These are phyloP conservation scores for Candida incommunis DNA, from an alignment of 805 yeast species.

Conservation along the genomic window DNA sequence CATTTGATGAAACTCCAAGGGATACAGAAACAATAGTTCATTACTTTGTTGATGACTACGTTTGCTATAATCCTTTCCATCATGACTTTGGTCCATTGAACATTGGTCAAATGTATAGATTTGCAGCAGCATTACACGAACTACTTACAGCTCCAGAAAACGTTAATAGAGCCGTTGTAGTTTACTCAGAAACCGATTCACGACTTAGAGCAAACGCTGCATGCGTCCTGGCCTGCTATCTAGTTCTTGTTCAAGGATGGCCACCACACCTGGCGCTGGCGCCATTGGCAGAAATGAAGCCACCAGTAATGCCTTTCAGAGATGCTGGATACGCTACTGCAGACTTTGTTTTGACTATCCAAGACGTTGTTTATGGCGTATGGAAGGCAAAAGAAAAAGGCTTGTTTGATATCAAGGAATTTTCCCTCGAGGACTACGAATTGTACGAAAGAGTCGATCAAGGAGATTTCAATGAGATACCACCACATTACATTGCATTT, in stretches of 20 bases:
- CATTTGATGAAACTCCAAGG: conserved; percentile 64
- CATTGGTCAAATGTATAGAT: conserved; percentile 82
- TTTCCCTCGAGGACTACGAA: conserved; percentile 89
- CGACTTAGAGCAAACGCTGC: conserved; percentile 87
- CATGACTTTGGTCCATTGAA: conserved; percentile 94
- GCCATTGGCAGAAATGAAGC: conserved; percentile 81
- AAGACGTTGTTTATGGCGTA: conserved; percentile 88
- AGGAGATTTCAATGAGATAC: conserved; percentile 86
- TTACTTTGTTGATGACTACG: conserved; percentile 84
- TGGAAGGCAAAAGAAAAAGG: conserved; percentile 96
- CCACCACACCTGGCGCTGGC: conserved; percentile 96
- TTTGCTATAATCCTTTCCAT: conserved; percentile 91
- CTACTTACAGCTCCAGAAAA: conserved; percentile 75
- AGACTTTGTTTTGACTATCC: conserved; percentile 85
- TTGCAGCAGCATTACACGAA: conserved; percentile 89
- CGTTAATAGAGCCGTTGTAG: conserved; percentile 78
- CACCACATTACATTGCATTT: conserved; percentile 92
- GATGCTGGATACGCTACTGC: conserved; percentile 97
- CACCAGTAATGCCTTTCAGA: conserved; percentile 88
- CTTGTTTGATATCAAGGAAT: conserved; percentile 70
- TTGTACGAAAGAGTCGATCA: conserved; percentile 90
- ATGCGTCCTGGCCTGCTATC: conserved; percentile 82
- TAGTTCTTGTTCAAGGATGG: conserved; percentile 93
- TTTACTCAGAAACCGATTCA: conserved; percentile 72
- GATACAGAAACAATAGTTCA: conserved; percentile 66